These are phyloP conservation scores for Aspergillus affinis DNA, from an alignment of 495 filamentous ascomycete genomes.

Conservation along the genomic window DNA sequence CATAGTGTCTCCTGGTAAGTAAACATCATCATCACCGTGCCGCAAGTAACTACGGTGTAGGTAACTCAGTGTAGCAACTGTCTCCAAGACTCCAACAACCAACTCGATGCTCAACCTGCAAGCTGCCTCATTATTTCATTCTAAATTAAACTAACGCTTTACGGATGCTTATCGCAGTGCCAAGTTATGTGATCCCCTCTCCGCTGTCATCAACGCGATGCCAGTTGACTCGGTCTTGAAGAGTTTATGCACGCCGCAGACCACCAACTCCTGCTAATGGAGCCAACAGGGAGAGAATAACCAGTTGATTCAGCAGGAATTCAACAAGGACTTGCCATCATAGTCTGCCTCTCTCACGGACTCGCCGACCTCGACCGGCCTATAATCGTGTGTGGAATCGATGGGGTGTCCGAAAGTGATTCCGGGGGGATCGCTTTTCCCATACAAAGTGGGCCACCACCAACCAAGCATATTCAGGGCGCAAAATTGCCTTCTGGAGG, in stretches of 20 bases:
- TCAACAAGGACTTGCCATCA: not conserved
- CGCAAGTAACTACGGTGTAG: too few species aligned
- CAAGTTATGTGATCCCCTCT: too few species aligned
- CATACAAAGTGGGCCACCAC: constrained; percentile 26
- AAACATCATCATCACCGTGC: too few species aligned
- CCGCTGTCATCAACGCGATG: not conserved
- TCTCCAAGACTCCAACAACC: too few species aligned
- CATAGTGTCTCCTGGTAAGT: too few species aligned
- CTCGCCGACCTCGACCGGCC: constrained; percentile 9
- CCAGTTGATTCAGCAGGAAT: not conserved
- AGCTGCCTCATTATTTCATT: too few species aligned
- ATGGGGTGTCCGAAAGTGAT: constrained; percentile 12
- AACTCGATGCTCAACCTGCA: too few species aligned
- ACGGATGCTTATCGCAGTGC: too few species aligned
- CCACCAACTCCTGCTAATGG: not conserved
- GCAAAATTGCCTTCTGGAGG: not conserved
- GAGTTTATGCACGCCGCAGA: not conserved
- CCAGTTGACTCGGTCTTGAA: not conserved
- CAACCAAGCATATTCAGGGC: not conserved
- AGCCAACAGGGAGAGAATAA: not conserved
- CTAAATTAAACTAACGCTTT: too few species aligned
- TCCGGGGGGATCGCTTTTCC: constrained; percentile 13
- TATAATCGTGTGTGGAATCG: constrained; percentile 13
- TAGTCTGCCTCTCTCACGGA: constrained; percentile 3
- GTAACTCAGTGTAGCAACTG: too few species aligned